Evolutionary conservation across 805 yeast species (phyloP), one percentile per base, ranked within the genome.

Genomic region (Candida montana): DNA sequence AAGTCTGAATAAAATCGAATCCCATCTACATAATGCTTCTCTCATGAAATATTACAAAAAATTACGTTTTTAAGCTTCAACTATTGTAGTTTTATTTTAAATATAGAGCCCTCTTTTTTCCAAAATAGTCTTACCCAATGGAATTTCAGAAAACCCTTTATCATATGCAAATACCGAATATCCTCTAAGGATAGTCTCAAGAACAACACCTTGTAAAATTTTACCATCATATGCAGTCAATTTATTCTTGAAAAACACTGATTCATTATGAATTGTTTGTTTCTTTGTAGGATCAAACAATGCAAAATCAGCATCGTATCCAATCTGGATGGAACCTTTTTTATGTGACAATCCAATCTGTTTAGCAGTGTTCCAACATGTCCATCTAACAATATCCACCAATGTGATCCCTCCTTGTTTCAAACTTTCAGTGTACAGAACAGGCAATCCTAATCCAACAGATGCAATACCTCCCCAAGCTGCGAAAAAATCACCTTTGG

Each of bases 381-480:
- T 83, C 96, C 96, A 89, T 49, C 67, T 67, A 15, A 79, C 77
- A 35, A 90, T 81, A 45, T 88, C 89, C 3, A 67, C 59, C 4
- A 85, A 57, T 0, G 73, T 50, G 3, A 81, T 67, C 2, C 77
- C 74, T 2, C 77, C 75, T 46, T 79, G 61, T 52, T 74, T 73
- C 13, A 69, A 50, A 10, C 85, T 89, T 53, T 83, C 88, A 1
- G 96, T 86, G 72, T 77, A 83, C 39, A 90, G 62, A 31, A 89
- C 73, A 0, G 95, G 85, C 35, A 90, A 69, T 0, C 97, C 97
- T 31, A 91, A 75, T 0, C 98, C 98, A 26, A 90, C 95, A 1
- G 95, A 85, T 2, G 95, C 74, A 31, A 90, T 88, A 9, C 98
- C 98, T 28, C 97, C 98, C 98, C 98, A 90, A 2, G 97, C 95